phyloP scores from a whole-genome alignment of 139 green algal species.

The Edaphochlamys debaryana region DNA sequence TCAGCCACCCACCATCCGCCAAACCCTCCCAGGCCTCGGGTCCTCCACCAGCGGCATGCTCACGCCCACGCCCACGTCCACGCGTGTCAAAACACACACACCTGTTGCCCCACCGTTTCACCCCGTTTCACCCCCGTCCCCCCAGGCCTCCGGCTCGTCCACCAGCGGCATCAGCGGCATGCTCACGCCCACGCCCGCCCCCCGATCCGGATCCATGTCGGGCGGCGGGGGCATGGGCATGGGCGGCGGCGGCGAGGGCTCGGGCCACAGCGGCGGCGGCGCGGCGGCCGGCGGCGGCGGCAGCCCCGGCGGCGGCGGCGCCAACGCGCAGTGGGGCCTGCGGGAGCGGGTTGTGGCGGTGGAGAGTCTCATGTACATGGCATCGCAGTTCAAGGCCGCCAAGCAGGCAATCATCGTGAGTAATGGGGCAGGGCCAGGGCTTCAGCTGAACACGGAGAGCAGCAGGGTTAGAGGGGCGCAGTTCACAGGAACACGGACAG shows the following conservation, averaged over 20 bases:
- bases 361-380: conserved; percentile 48
- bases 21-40: no score
- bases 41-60: conserved; percentile 28
- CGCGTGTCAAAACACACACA: no score
- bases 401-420: conserved; percentile 37
- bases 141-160: no score
- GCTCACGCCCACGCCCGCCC: conserved; percentile 5
- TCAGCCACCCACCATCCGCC: no score
- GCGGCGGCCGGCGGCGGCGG: background rate
- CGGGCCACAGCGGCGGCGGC: background rate
- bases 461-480: no score
- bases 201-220: background rate
- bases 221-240: background rate
- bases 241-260: background rate
- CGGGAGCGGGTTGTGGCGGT: conserved; percentile 56
- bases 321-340: conserved; percentile 13
- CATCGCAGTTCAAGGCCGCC: conserved; percentile 34
- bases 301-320: background rate
- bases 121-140: no score
- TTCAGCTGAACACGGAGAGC: no score
- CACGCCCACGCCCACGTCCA: background rate
- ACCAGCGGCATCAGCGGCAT: conserved; percentile 22
- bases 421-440: no score
- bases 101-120: no score
- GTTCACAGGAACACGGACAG: no score